Evolutionary conservation across 2,329 filamentous ascomycete species (phyloP).

Genomic region (Ophiosphaerella korrae): DNA sequence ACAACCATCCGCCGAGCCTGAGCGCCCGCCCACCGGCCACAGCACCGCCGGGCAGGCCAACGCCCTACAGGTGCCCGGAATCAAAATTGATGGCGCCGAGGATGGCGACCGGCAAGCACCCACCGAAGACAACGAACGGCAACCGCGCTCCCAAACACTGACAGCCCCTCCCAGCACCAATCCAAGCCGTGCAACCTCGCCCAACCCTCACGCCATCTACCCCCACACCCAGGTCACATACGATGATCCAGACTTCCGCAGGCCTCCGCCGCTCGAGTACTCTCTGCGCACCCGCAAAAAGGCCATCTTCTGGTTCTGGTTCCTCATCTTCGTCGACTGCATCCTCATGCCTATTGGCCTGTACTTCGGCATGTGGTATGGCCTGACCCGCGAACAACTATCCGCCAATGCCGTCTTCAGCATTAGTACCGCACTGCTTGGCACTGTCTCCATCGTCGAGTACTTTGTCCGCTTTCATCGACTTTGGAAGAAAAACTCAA

Average conservation of each 20-base stretch:
- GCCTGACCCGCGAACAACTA: slow-evolving; percentile 52
- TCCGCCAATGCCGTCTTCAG: slow-evolving; percentile 59
- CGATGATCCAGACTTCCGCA: slow-evolving; percentile 47
- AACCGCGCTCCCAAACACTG: slow-evolving; percentile 15
- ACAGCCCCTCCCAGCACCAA: slow-evolving; percentile 23
- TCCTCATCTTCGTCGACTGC: slow-evolving; percentile 63
- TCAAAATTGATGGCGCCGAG: slow-evolving; percentile 21
- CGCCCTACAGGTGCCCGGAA: slow-evolving; percentile 27
- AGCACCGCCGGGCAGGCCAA: slow-evolving; percentile 13
- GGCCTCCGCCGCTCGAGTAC: slow-evolving; percentile 61
- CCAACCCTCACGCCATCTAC: slow-evolving; percentile 40
- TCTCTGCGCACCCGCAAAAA: slow-evolving; percentile 59
- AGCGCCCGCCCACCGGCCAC: slow-evolving; percentile 11
- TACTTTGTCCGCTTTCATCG: slow-evolving; percentile 57
- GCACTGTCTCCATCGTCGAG: slow-evolving; percentile 60
- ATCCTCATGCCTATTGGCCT: slow-evolving; percentile 63
- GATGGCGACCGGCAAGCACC: slow-evolving; percentile 17
- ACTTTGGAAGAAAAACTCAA: slow-evolving; percentile 58
- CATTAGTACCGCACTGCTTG: slow-evolving; percentile 60
- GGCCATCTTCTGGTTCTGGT: slow-evolving; percentile 64
- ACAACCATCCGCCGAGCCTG: slow-evolving; percentile 12
- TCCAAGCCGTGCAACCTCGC: slow-evolving; percentile 35
- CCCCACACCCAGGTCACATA: slow-evolving; percentile 50
- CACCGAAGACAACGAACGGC: slow-evolving; percentile 17
- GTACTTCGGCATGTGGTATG: slow-evolving; percentile 67